Evolutionary conservation across 208 protist species (phyloP), one percentile per base, ranked within the genome.

Genomic region (Acanthamoeba sp.): DNA sequence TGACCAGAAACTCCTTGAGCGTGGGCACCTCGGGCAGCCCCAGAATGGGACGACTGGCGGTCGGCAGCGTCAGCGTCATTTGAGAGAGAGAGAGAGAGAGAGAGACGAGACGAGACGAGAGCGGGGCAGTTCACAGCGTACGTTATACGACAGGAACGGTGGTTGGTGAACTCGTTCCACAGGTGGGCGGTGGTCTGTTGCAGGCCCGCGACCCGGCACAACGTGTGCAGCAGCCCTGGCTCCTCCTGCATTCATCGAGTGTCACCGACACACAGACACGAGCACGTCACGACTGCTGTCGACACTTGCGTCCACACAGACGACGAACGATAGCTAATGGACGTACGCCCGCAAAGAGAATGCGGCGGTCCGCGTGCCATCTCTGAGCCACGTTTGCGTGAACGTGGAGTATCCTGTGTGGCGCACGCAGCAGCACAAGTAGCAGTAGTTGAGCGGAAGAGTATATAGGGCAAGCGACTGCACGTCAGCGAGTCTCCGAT

Each of bases 21-120:
- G 76, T 24, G 27, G 76, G 76, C 24, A 84, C 76, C 42, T 84
- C 76, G 14, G 76, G 76, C 34, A 84, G 76, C 27, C 76, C 76
- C 36, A 84, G 76, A 22, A 84, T 84, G 2, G 76, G 76, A 4
- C 76, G 36, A 18, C 76, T 84, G 20, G 16, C 14, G n/a, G n/a
- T n/a, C n/a, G n/a, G n/a, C n/a, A n/a, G n/a, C n/a, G n/a, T n/a
- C 55, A 62, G 55, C n/a, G n/a, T n/a, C n/a, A n/a, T n/a, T n/a
- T n/a, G n/a, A n/a, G n/a, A n/a, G n/a, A n/a, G n/a, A n/a, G n/a
- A n/a, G n/a, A n/a, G n/a, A n/a, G n/a, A n/a, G n/a, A n/a, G n/a
- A 55, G 10, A 55, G 10, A 55, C 48, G 48, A 6, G 16, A 55
- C 16, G 10, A 55, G 16, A 55, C 10, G 16, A 55, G 16, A 16